Evolutionary conservation across 2,329 filamentous ascomycete species (phyloP), one percentile per base, ranked within the genome.

Genomic region (Daldinia eschscholtzii): DNA sequence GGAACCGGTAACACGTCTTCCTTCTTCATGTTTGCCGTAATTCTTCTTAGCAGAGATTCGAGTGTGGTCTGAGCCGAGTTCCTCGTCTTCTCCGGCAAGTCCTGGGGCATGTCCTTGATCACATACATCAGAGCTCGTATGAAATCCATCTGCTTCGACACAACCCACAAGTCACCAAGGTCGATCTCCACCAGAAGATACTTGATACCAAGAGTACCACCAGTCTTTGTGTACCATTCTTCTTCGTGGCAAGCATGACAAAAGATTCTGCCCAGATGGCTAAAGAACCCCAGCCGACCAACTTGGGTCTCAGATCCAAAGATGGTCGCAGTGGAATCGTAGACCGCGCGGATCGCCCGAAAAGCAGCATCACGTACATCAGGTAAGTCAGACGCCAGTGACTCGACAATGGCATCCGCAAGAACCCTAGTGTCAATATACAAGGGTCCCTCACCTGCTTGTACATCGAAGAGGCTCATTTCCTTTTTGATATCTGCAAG

Each of bases 221-320:
- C 96, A 41, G 94, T 92, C 81, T 99, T 99, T 59, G 94, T 94
- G 77, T 97, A 99, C 96, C 97, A 99, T 76, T 99, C 96, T 79
- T 99, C 95, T 75, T 96, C 94, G 75, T 98, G 94, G 79, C 96
- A 99, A 72, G 93, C 94, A 78, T 99, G 96, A 74, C 93, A 96
- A 78, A 98, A 97, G 0, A 90, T 91, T 67, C 89, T 92, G 42
- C 92, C 91, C 5, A 99, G 85, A 75, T 95, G 91, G 65, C 86
- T 87, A 81, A 99, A 99, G 80, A 99, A 93, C 0, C 91, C 89
- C 7, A 99, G 85, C 63, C 89, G 90, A 37, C 92, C 89, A 35
- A 94, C 90, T 60, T 92, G 87, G 23, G 86, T 87, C 42, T 90
- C 84, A 0, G 88, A 89, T 2, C 94, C 94, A 72, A 98, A 93